These are phyloP conservation scores for Hawksworthiomyces lignivorus DNA, from an alignment of 2,329 filamentous ascomycete genomes.

Conservation along the genomic window DNA sequence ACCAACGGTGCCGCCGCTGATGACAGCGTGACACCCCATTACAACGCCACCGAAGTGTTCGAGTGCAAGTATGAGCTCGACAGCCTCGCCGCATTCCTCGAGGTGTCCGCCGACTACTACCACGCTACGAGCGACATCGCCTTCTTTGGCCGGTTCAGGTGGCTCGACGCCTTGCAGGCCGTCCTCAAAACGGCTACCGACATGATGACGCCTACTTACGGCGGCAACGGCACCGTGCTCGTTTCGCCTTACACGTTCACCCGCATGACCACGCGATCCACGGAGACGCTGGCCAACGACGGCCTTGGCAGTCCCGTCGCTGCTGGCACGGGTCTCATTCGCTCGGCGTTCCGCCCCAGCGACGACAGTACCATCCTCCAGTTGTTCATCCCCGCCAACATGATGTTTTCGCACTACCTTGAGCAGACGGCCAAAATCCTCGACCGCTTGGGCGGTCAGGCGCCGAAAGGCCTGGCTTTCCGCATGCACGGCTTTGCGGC, in stretches of 20 bases:
- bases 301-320: constrained; percentile 77
- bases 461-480: constrained; percentile 33
- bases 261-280: constrained; percentile 62
- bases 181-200: constrained; percentile 61
- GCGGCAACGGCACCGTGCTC: constrained; percentile 47
- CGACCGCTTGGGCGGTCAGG: constrained; percentile 28
- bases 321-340: constrained; percentile 70
- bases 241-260: constrained; percentile 66
- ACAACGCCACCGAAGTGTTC: constrained; percentile 66
- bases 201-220: constrained; percentile 70
- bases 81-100: constrained; percentile 78
- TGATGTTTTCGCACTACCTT: constrained; percentile 67
- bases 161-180: constrained; percentile 63
- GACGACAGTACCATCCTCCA: constrained; percentile 83
- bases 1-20: constrained; percentile 50
- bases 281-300: constrained; percentile 70
- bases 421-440: constrained; percentile 39
- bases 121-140: constrained; percentile 61
- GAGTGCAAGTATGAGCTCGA: constrained; percentile 97
- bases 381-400: constrained; percentile 84
- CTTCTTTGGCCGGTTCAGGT: constrained; percentile 66
- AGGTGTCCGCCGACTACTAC: constrained; percentile 74
- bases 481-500: constrained; percentile 52
- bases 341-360: constrained; percentile 82
- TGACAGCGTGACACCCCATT: constrained; percentile 55